Evolutionary conservation across 116 monocot species (phyloP), one percentile per base, ranked within the genome.

Genomic region (Dioscorea cayenensis): DNA sequence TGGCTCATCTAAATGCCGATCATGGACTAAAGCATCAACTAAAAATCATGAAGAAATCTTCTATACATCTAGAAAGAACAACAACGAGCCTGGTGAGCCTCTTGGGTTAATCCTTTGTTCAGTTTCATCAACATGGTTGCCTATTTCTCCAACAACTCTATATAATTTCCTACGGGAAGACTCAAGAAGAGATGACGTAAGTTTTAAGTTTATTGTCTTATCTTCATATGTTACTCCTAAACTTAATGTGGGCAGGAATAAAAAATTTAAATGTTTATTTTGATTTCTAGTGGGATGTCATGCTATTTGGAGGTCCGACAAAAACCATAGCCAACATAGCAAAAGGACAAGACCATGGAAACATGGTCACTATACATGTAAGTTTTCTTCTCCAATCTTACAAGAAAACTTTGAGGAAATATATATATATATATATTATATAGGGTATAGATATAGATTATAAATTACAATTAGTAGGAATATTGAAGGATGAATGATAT

Each of bases 101-200:
- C 28, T 58, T 35, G 91, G 91, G 7, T 5, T 81, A 36, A 81
- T 91, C 13, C 36, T 73, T 9, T 82, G 78, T 50, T 82, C 83
- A 17, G 82, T 79, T 19, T 58, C 74, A 23, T 91, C 91, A 3
- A 63, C 74, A 36, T 87, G 87, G 84, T 64, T 91, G 23, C 80
- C 87, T 27, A 60, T 91, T 38, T 49, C 78, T 23, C 29, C 82
- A 12, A 13, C 18, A 14, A 37, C 67, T 28, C 73, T 90, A 4
- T 82, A 87, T 50, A 72, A 84, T 50, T 84, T 82, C 76, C 65
- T 90, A 71, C 72, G 80, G 28, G 84, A 87, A n/a, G 90, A 83
- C 7, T 66, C 82, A 27, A 65, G 68, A 60, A 72, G 87, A 72
- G 76, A 13, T 3, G 82, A 90, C 51, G 87, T 90, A 43, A 76